A percentile compares a stretch with the other conserved stretches of the same genome.
Conservation (phyloP, 805 yeast species). For the Pichia paraexigua region DNA sequence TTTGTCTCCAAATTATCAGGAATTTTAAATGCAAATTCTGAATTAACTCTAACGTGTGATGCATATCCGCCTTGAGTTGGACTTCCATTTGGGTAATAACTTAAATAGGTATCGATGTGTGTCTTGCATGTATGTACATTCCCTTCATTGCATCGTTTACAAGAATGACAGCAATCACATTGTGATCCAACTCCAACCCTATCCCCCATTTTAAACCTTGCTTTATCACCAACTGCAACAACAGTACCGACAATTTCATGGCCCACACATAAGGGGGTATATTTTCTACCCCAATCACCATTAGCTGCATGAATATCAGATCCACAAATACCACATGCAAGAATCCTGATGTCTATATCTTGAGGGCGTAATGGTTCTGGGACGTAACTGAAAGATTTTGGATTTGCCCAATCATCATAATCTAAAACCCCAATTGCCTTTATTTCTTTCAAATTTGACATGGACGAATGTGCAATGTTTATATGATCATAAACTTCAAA, state of each 20-base stretch:
- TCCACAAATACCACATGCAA: conserved; percentile 44
- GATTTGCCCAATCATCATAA: conserved; percentile 3
- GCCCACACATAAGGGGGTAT: conserved; percentile 27
- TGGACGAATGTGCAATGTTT: background rate
- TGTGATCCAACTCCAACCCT: conserved; percentile 45
- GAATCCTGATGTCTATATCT: conserved; percentile 35
- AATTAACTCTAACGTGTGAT: conserved; percentile 37
- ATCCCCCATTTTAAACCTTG: conserved; percentile 34
- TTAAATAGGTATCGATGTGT: background rate
- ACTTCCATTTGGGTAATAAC: background rate
- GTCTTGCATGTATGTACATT: conserved; percentile 41
- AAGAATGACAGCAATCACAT: conserved; percentile 30
- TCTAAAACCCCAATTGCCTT: background rate
- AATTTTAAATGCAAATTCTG: conserved; percentile 39
- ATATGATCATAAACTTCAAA: no score
- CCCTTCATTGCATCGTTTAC: conserved; percentile 30
- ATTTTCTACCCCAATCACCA: conserved; percentile 20
- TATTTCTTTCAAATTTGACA: background rate
- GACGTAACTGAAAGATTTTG: conserved; percentile 8
- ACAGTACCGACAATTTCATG: conserved; percentile 41
- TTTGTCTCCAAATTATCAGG: conserved; percentile 38
- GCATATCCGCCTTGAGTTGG: conserved; percentile 39
- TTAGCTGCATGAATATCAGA: conserved; percentile 41
- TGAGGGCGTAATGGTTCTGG: conserved; percentile 10
- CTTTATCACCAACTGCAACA: conserved; percentile 24